Percentiles rank a stretch among this genome's conserved stretches.
Conservation (phyloP, 192 early-diverging fungal genomes). For the Allomyces javanicus region DNA sequence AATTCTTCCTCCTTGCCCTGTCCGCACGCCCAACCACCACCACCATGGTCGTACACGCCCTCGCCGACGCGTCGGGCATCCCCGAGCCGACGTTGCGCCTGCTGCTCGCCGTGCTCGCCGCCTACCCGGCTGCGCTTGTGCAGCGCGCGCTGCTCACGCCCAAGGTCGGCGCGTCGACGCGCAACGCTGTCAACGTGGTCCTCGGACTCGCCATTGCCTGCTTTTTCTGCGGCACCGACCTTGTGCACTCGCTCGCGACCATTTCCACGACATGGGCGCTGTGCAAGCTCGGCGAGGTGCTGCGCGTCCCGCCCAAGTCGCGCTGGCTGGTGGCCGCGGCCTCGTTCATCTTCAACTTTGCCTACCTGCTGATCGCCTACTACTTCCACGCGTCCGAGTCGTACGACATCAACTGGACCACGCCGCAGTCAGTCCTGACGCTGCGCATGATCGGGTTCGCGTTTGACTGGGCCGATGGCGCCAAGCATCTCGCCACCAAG, state of each 20-base stretch:
- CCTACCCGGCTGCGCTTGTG: slow-evolving; percentile 21
- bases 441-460: slow-evolving; percentile 38
- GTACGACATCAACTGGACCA: slow-evolving; percentile 39
- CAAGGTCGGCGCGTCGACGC: slow-evolving; percentile 16
- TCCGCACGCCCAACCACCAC: too few species aligned
- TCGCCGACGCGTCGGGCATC: slow-evolving; percentile 15
- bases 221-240: slow-evolving; percentile 24
- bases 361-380: slow-evolving; percentile 26
- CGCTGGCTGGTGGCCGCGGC: slow-evolving; percentile 12
- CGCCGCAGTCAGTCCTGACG: slow-evolving; percentile 41
- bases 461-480: slow-evolving; percentile 38
- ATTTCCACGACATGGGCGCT: slow-evolving; percentile 19
- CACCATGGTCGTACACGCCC: not conserved
- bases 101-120: slow-evolving; percentile 20
- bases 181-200: slow-evolving; percentile 22
- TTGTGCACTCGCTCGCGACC: slow-evolving; percentile 28
- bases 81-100: slow-evolving; percentile 29
- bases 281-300: slow-evolving; percentile 9
- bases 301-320: slow-evolving; percentile 8
- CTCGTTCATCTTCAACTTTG: slow-evolving; percentile 27
- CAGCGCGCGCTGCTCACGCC: slow-evolving; percentile 19
- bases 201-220: slow-evolving; percentile 22
- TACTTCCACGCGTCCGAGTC: slow-evolving; percentile 21
- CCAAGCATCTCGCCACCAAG: not conserved
- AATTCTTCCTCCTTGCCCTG: too few species aligned